A percentile compares a stretch with the other conserved stretches of the same genome.
Evolutionary conservation across 805 yeast species (phyloP).

Genomic region (Hanseniaspora meyeri): DNA sequence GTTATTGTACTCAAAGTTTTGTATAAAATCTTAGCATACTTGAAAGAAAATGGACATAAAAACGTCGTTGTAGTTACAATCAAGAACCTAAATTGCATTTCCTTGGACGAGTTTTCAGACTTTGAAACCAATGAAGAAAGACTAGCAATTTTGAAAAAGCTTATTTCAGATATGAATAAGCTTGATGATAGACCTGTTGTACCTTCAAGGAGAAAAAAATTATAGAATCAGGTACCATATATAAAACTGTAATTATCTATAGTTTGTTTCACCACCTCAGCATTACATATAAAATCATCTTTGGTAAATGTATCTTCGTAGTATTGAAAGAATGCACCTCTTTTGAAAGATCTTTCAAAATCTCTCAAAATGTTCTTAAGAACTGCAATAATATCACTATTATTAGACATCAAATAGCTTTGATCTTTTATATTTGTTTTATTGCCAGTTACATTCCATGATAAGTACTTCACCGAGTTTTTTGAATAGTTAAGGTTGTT

Average conservation of each 20-base stretch:
- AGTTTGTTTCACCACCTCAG: neutral
- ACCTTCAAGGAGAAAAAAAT: slow-evolving; percentile 7
- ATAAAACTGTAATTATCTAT: slow-evolving; percentile 5
- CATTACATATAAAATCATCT: slow-evolving; percentile 7
- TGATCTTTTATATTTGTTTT: neutral
- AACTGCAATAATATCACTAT: neutral
- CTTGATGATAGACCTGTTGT: slow-evolving; percentile 11
- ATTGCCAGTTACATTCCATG: neutral
- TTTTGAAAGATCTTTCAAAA: slow-evolving; percentile 6
- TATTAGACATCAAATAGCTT: slow-evolving; percentile 7
- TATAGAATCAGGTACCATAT: neutral
- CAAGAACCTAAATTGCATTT: neutral
- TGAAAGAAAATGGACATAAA: neutral
- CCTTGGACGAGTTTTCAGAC: neutral
- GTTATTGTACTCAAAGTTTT: slow-evolving; percentile 3
- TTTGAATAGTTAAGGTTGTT: neutral
- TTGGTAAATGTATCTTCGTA: neutral
- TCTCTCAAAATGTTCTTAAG: neutral
- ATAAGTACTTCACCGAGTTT: neutral
- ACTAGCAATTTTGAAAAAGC: neutral
- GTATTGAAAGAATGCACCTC: slow-evolving; percentile 12
- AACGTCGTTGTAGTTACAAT: neutral
- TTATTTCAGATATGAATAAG: neutral
- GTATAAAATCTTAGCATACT: neutral
- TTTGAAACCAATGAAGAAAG: neutral